Percentiles rank a stretch among this genome's conserved stretches.
phyloP scores from a whole-genome alignment of 164 flowering plant genomes.

The Liquidambar formosana region DNA sequence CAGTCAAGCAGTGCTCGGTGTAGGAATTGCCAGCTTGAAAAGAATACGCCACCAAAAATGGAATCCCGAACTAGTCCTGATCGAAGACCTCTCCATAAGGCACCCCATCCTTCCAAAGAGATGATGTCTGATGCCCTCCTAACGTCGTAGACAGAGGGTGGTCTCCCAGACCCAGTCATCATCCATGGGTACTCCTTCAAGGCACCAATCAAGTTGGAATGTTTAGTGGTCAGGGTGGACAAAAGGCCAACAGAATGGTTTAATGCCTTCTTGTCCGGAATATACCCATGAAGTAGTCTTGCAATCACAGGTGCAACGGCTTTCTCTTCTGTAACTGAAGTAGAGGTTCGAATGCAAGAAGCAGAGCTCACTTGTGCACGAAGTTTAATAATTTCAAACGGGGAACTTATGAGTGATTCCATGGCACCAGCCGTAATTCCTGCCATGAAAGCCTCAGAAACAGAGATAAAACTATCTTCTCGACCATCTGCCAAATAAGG shows the following conservation, averaged over 20 bases:
- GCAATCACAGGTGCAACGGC: conserved; percentile 36
- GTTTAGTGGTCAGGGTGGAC: conserved; percentile 56
- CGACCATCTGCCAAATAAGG: conserved; percentile 71
- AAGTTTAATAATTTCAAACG: conserved; percentile 82
- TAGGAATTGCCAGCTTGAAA: conserved; percentile 82
- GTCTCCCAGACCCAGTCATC: conserved; percentile 91
- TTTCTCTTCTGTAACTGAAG: conserved; percentile 28
- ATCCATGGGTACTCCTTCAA: conserved; percentile 87
- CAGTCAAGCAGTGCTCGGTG: conserved; percentile 76
- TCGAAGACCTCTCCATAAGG: conserved; percentile 82
- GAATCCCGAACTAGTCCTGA: conserved; percentile 79
- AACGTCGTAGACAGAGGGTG: conserved; percentile 67
- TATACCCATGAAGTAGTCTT: conserved; percentile 57
- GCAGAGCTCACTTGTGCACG: conserved; percentile 88
- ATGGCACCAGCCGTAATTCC: conserved; percentile 76
- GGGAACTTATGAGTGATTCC: conserved; percentile 70
- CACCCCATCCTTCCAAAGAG: conserved; percentile 80
- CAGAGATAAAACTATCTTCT: conserved; percentile 61
- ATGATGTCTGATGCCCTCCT: conserved; percentile 49
- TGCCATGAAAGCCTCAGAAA: conserved; percentile 81
- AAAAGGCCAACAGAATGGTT: conserved; percentile 57
- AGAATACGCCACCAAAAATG: conserved; percentile 78
- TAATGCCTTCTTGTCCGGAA: conserved; percentile 59
- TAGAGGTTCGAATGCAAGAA: conserved; percentile 30
- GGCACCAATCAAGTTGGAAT: conserved; percentile 55